A percentile compares a stretch with the other conserved stretches of the same genome.
phyloP scores from a whole-genome alignment of 495 filamentous ascomycete genomes.

The Cercophora scortea region DNA sequence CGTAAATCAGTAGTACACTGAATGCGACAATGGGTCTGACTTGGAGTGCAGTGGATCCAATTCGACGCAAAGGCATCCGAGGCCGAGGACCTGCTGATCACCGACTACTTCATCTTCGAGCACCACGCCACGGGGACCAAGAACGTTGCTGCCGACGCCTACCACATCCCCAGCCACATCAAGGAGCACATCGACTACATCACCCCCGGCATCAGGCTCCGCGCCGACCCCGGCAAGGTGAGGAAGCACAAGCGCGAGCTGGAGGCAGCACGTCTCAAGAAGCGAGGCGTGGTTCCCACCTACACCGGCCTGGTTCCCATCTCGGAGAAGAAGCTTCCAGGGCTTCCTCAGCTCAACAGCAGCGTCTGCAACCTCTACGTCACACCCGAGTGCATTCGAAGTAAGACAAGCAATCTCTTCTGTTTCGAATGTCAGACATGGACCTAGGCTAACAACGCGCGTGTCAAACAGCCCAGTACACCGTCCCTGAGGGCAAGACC shows the following conservation, averaged over 20 bases:
- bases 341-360: constrained; percentile 9
- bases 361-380: constrained; percentile 16
- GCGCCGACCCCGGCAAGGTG: constrained; percentile 2
- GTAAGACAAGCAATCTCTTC: constrained; percentile 3
- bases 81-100: constrained; percentile 43
- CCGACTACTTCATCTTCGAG: constrained; percentile 48
- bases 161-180: constrained; percentile 46
- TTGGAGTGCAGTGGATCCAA: constrained; percentile 28
- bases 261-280: not conserved
- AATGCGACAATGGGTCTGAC: not conserved
- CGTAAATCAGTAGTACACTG: not conserved
- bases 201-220: constrained; percentile 43
- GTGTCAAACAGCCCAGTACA: constrained; percentile 11
- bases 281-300: not conserved
- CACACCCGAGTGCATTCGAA: constrained; percentile 17
- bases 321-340: not conserved
- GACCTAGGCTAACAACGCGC: not conserved
- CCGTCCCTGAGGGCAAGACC: constrained; percentile 12
- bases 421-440: not conserved
- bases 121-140: constrained; percentile 21
- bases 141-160: constrained; percentile 22
- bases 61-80: constrained; percentile 48
- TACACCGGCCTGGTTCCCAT: not conserved
- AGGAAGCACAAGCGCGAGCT: not conserved
- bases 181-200: constrained; percentile 50